Percentiles rank a stretch among this genome's conserved stretches.
These are phyloP conservation scores for Asterella californica DNA, from an alignment of 225 moss, liverwort and hornwort species.

Conservation along the genomic window DNA sequence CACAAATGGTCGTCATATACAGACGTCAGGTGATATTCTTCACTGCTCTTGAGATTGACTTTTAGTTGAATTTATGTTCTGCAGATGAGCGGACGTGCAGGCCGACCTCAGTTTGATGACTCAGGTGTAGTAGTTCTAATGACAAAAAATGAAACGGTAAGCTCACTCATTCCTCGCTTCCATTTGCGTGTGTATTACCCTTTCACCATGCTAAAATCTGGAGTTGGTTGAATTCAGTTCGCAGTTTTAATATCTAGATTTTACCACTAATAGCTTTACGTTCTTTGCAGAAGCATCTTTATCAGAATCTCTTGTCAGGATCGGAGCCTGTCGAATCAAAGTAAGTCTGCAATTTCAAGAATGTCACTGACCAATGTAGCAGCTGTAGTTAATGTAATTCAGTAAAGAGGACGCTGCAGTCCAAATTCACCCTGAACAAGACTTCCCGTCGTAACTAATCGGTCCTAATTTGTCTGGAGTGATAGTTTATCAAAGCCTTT, in stretches of 20 bases:
- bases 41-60: background rate
- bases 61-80: background rate
- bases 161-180: background rate
- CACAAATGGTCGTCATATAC: background rate
- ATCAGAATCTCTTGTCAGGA: conserved; percentile 85
- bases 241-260: background rate
- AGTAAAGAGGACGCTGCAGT: no score
- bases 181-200: background rate
- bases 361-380: no score
- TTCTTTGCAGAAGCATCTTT: conserved; percentile 73
- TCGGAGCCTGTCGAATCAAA: conserved; percentile 92
- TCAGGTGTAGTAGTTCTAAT: conserved; percentile 85
- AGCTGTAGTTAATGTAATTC: no score
- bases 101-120: conserved; percentile 96
- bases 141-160: conserved; percentile 93
- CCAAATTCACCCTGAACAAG: no score
- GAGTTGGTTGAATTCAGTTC: background rate
- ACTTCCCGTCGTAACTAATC: no score
- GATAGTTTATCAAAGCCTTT: no score
- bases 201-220: background rate
- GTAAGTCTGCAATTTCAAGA: conserved; percentile 25
- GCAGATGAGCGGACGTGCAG: conserved; percentile 99
- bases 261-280: background rate
- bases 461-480: no score
- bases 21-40: background rate